Evolutionary conservation across 1,284 basidiomycete species (phyloP), one percentile per base, ranked within the genome.

Genomic region (Trichosporon sp.): DNA sequence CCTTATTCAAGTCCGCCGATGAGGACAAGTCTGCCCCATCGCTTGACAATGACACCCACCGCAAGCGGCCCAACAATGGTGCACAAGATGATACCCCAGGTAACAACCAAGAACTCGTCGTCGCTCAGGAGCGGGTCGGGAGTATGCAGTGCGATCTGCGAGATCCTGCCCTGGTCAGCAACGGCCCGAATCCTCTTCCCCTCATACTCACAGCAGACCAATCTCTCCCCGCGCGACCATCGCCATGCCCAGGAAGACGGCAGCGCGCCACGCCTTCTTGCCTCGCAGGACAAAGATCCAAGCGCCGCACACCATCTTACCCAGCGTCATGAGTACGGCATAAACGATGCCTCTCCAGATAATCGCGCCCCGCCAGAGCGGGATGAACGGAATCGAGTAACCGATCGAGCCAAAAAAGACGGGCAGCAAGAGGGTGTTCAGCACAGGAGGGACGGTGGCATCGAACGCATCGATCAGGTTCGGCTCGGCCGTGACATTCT

Each of bases 341-440:
- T 85, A 86, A 56, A 85, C 77, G 68, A 89, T 73, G 0, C 88
- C 88, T 51, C 84, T 80, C 88, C 88, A 89, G 67, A 89, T 79
- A 65, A 86, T 81, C 0, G 56, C 73, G 0, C 85, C 86, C 2
- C 76, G 76, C 81, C 86, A 89, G 14, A 89, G 79, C 0, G 84
- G 79, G 11, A 86, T 78, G 75, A 89, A 87, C 0, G 88, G 88
- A 48, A 89, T 87, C 0, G 87, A 86, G 70, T 85, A 86, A 0
- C 88, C 88, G 59, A 89, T 87, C 31, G 86, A 87, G 2, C 86
- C 85, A 73, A 89, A 89, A 83, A 89, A 89, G 35, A 89, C 80
- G 1, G 88, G 88, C 0, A 85, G 81, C 21, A 89, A 80, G 38
- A 89, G 67, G 68, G 81, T 78, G 14, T 77, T 76, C 32, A 85